These are phyloP conservation scores for Vigna angularis DNA, from an alignment of 306 rosid species.

Conservation along the genomic window DNA sequence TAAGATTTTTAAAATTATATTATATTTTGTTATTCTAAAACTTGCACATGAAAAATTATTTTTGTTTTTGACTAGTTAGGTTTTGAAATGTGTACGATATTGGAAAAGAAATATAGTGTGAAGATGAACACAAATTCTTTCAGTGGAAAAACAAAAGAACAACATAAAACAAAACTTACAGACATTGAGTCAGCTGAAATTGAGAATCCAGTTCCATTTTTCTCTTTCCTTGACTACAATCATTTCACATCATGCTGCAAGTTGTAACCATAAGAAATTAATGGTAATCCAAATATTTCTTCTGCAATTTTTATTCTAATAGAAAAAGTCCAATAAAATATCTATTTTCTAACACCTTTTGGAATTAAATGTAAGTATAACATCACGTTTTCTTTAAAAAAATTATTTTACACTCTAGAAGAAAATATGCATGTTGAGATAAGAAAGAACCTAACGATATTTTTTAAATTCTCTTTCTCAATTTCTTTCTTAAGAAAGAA, in stretches of 20 bases:
- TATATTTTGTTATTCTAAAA: neutral
- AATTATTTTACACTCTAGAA: neutral
- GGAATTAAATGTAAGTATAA: neutral
- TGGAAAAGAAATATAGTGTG: too few relatives aligned
- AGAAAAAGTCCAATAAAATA: neutral
- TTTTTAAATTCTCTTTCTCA: neutral
- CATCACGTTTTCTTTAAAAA: neutral
- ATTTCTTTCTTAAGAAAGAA: neutral
- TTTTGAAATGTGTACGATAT: neutral
- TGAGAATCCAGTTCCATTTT: neutral
- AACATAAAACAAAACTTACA: constrained; percentile 2
- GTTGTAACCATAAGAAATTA: constrained; percentile 1
- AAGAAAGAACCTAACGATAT: neutral
- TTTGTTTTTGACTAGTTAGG: neutral
- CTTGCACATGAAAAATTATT: neutral
- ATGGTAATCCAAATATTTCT: neutral
- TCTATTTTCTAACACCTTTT: neutral
- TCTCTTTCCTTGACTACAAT: constrained; percentile 4
- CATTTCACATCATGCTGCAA: neutral
- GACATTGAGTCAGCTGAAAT: constrained; percentile 9
- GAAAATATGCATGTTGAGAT: neutral
- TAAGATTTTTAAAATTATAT: too few relatives aligned
- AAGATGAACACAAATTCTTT: neutral
- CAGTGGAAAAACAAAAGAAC: neutral
- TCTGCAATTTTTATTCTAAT: neutral